Evolutionary conservation across 768 basidiomycete genomes (phyloP), one percentile per base, ranked within the genome.

Genomic region (Collybia nuda): DNA sequence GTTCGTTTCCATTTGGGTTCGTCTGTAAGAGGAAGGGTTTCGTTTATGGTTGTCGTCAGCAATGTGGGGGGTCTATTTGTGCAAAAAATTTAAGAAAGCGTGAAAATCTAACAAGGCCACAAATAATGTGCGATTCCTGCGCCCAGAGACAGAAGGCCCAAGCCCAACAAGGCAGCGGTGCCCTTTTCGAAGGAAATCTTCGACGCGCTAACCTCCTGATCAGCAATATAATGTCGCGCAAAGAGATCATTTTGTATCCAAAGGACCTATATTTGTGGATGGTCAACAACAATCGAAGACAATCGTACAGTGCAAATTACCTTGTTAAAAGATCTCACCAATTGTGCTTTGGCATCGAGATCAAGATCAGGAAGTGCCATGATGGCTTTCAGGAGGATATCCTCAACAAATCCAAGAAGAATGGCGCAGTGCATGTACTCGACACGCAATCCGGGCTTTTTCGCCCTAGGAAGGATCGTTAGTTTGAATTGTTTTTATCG

Each of bases 211-310:
- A 32, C 32, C 14, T 32, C 32, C 32, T 32, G 32, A 11, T 32
- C 32, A 32, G 32, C 32, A 9, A 47, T 37, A 22, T 47, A 47
- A 23, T 47, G 46, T 3, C 46, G 46, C 7, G 46, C 46, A 15
- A 47, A 47, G 29, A 47, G 28, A 18, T 47, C 46, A n/a, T 47
- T 47, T 35, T 47, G 46, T 19, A 47, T 47, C 46, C 46, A 47
- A 18, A 47, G 29, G 40, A 40, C 6, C 40, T 40, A 23, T 19
- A n/a, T 4, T 15, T 15, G 38, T 37, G 17, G 24, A 6, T 19
- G 19, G 21, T 36, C 15, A 22, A 22, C 12, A 23, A 37, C n/a
- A 32, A 18, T 3, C 12, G 14, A 12, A 23, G 5, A 5, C 2
- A 40, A 40, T 32, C 32, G 12, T 17, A 8, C 21, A 39, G 29